Base-by-base conservation (phyloP, 2,329 filamentous ascomycete species). In the Xylaria sp. region DNA sequence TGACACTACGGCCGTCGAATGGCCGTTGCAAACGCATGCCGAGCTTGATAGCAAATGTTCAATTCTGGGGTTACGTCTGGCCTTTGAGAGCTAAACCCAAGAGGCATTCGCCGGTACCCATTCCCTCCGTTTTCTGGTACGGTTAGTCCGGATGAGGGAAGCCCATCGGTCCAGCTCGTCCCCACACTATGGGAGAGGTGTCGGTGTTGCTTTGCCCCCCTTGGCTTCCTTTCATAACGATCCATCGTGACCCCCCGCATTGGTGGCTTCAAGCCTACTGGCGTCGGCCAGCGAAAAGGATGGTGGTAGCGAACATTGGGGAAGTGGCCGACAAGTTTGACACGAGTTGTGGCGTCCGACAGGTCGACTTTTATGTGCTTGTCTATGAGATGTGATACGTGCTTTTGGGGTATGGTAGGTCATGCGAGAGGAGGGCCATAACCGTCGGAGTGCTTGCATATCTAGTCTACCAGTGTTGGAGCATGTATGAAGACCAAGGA, bases 341-440 rank as follows among this genome's bases (percentile, higher is more conserved):
- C 56, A 70, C 68, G 69, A 69, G 64, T 31, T 60, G 65, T 59
- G 68, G 70, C 66, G 60, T 62, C 48, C 46, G 63, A 69, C 46
- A 62, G 41, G 28, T 68, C 51, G 23, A 57, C 39, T 34, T 54
- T 31, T 39, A 13, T 58, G 46, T n/a, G 3, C 37, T 31, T 39
- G 41, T 54, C 52, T n/a, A 6, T 25, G 28, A 52, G 39, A 66
- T 55, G 54, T 67, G 68, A 70, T 51, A 59, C 23, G 56, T 71
- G 28, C 34, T 50, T 65, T 66, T 56, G 37, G 59, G 60, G 63
- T 55, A 58, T 25, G 18, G 37, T 44, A 51, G 44, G 39, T 61
- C 50, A 69, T 65, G 64, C 63, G 65, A 34, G 60, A 44, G n/a
- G n/a, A 51, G 23, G 23, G 37, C 34, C 18, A 57, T 34, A 25